phyloP scores from a whole-genome alignment of 371 early-diverging fungal species.

The Mortierella sp. region DNA sequence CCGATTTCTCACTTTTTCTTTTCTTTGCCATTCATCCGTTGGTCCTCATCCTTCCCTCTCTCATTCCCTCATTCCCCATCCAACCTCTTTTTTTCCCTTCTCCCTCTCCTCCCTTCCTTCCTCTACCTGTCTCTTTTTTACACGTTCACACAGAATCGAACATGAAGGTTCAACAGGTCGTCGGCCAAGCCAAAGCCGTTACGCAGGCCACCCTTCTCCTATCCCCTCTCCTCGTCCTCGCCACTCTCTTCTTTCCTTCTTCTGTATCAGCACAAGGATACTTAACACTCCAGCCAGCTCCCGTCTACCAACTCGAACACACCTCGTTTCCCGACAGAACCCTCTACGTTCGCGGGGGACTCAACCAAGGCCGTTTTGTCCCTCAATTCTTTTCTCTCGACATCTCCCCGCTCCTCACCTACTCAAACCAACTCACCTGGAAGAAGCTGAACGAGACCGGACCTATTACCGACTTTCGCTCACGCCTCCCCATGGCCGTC shows the following conservation, averaged over 20 bases:
- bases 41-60: not conserved
- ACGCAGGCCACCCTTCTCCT: not conserved
- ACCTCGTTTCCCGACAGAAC: not conserved
- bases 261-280: not conserved
- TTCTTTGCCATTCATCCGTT: not conserved
- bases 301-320: not conserved
- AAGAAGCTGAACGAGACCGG: not conserved
- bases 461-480: not conserved
- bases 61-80: not conserved
- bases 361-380: not conserved
- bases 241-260: not conserved
- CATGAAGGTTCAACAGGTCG: not conserved
- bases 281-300: not conserved
- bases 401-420: not conserved
- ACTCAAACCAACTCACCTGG: not conserved
- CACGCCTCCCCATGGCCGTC: not conserved
- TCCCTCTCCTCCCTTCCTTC: not conserved
- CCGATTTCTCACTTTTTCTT: not conserved
- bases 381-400: not conserved
- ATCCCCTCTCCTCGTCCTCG: not conserved
- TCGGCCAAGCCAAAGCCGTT: not conserved
- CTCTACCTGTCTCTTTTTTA: not conserved
- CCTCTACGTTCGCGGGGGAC: not conserved
- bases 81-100: not conserved
- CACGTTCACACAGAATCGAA: not conserved